phyloP scores from a whole-genome alignment of 176 grass and related monocot genomes.

The Oryza brachyantha region DNA sequence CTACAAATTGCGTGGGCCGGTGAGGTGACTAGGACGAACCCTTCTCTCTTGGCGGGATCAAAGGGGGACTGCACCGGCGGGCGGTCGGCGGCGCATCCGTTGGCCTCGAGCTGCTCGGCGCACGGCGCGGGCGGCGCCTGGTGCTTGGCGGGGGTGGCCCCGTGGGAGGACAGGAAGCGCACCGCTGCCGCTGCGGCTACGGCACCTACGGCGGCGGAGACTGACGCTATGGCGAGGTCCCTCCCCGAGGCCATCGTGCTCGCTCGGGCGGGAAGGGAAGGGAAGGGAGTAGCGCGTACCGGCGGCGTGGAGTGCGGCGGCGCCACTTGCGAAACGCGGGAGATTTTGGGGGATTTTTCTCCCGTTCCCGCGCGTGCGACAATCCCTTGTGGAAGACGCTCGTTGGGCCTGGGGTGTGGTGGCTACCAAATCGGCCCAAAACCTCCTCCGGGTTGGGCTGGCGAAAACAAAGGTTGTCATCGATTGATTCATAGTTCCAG shows the following conservation, averaged over 20 bases:
- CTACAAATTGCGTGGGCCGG: background rate
- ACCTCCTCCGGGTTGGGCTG: background rate
- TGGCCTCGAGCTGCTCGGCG: conserved; percentile 4
- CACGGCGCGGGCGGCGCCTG: background rate
- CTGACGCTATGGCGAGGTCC: conserved; percentile 55
- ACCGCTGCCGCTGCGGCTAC: conserved; percentile 40
- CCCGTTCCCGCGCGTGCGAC: background rate
- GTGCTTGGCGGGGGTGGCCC: background rate
- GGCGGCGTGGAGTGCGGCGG: background rate
- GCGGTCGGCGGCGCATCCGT: conserved; percentile 32
- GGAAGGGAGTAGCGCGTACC: background rate
- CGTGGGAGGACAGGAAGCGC: conserved; percentile 44
- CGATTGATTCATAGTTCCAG: too few species aligned
- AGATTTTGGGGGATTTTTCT: background rate
- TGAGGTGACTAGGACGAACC: conserved; percentile 32
- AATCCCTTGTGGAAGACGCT: background rate
- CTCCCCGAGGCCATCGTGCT: conserved; percentile 50
- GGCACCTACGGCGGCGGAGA: conserved; percentile 65
- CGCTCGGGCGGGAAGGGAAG: background rate
- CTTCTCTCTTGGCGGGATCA: conserved; percentile 64
- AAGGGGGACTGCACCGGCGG: conserved; percentile 51
- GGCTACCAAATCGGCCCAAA: background rate
- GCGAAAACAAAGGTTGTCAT: too few species aligned
- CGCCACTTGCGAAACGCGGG: conserved; percentile 26
- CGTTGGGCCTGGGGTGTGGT: background rate